Percentiles rank a stretch among this genome's conserved stretches.
These are phyloP conservation scores for Coriolopsis trogii DNA, from an alignment of 1,284 basidiomycete genomes.

Conservation along the genomic window DNA sequence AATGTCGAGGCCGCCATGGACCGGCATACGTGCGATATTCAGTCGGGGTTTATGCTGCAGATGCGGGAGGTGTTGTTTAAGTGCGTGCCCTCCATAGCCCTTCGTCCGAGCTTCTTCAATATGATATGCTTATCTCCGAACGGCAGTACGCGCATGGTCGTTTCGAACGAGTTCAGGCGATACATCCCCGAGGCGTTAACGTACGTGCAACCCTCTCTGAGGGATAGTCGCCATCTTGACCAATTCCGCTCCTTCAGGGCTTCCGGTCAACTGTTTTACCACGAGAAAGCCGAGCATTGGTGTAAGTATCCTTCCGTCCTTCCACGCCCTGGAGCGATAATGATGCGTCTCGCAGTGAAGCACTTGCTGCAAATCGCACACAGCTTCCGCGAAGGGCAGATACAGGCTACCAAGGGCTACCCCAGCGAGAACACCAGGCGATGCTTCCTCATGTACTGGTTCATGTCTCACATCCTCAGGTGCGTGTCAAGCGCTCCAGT, in stretches of 20 bases:
- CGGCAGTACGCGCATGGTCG: conserved; percentile 69
- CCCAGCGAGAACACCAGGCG: conserved; percentile 41
- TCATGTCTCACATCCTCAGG: conserved; percentile 74
- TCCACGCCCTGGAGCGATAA: neutral
- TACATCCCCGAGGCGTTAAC: conserved; percentile 61
- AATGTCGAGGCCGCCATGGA: conserved; percentile 63
- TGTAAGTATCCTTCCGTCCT: conserved; percentile 46
- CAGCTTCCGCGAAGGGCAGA: conserved; percentile 8
- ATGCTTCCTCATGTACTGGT: conserved; percentile 71
- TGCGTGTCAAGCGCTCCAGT: conserved; percentile 38
- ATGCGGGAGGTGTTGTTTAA: conserved; percentile 77
- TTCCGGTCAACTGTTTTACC: conserved; percentile 54
- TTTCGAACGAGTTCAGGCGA: conserved; percentile 69
- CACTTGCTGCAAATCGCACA: conserved; percentile 11
- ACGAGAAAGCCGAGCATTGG: conserved; percentile 72
- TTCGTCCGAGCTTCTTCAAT: conserved; percentile 30
- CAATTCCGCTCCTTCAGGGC: conserved; percentile 36
- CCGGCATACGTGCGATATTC: conserved; percentile 65
- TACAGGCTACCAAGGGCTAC: neutral
- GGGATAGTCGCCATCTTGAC: too few relatives aligned
- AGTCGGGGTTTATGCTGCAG: conserved; percentile 66
- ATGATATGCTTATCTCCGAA: conserved; percentile 50
- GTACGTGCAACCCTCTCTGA: conserved; percentile 41
- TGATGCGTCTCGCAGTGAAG: conserved; percentile 5
- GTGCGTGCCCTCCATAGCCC: conserved; percentile 44